Evolutionary conservation across 768 basidiomycete genomes (phyloP).

Genomic region (Amanita polypyramis): DNA sequence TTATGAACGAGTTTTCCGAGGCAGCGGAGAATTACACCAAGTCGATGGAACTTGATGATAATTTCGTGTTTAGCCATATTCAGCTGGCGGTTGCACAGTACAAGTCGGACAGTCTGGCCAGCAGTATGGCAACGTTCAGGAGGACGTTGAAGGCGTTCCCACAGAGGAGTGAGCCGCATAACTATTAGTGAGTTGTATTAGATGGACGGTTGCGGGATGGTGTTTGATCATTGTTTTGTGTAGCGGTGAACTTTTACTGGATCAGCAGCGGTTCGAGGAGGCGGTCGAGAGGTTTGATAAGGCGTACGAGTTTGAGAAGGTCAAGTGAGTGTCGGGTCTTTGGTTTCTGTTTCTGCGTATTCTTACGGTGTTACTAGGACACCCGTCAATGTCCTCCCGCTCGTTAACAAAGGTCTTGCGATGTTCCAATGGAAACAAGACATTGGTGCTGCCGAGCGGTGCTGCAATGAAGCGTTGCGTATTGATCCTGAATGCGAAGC

Average conservation of each 20-base stretch:
- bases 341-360: neutral
- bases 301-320: slow-evolving; percentile 80
- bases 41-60: slow-evolving; percentile 76
- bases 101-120: slow-evolving; percentile 69
- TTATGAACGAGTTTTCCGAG: slow-evolving; percentile 79
- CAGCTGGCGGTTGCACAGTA: slow-evolving; percentile 97
- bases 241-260: slow-evolving; percentile 90
- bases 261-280: slow-evolving; percentile 82
- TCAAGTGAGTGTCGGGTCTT: slow-evolving; percentile 32
- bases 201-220: neutral
- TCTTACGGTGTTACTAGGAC: slow-evolving; percentile 15
- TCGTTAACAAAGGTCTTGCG: slow-evolving; percentile 97
- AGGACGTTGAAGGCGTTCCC: slow-evolving; percentile 80
- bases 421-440: slow-evolving; percentile 96
- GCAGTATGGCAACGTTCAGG: slow-evolving; percentile 87
- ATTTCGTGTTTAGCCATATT: slow-evolving; percentile 95
- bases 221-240: neutral
- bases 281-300: slow-evolving; percentile 89
- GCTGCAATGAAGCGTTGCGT: slow-evolving; percentile 79
- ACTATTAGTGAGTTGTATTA: slow-evolving; percentile 71
- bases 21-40: slow-evolving; percentile 89
- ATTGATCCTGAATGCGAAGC: slow-evolving; percentile 94
- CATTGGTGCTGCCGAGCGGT: slow-evolving; percentile 65
- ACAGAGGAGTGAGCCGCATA: slow-evolving; percentile 77
- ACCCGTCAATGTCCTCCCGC: slow-evolving; percentile 76